Conservation (phyloP, 1,284 basidiomycete genomes). For the Takashimella koratensis region DNA sequence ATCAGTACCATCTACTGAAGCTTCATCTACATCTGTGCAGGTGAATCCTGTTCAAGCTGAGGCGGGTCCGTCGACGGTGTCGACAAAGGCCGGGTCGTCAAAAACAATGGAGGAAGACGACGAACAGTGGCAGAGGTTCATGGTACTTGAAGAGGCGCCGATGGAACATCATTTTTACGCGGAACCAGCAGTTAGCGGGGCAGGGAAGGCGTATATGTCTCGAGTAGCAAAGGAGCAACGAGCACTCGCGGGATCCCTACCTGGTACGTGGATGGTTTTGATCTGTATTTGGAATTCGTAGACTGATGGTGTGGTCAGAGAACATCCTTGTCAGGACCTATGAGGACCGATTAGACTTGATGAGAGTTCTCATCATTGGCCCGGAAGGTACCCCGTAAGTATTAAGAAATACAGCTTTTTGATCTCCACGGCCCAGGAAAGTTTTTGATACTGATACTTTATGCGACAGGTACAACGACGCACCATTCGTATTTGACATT, state of each 20-base stretch:
- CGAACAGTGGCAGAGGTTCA: slow-evolving; percentile 67
- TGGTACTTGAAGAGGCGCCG: slow-evolving; percentile 68
- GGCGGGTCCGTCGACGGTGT: background rate
- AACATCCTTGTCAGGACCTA: slow-evolving; percentile 55
- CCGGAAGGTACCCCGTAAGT: slow-evolving; percentile 77
- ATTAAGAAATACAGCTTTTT: background rate
- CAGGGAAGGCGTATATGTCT: slow-evolving; percentile 67
- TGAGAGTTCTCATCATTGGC: slow-evolving; percentile 85
- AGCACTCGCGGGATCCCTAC: slow-evolving; percentile 70
- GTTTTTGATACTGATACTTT: no score
- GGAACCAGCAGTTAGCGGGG: slow-evolving; percentile 54
- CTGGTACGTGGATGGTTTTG: slow-evolving; percentile 56
- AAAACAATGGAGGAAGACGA: slow-evolving; percentile 12
- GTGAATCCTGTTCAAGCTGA: background rate
- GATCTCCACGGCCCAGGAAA: background rate
- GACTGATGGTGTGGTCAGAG: slow-evolving; percentile 42
- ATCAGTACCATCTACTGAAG: background rate
- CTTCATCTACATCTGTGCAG: background rate
- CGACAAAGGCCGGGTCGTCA: slow-evolving; percentile 10
- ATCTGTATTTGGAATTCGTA: slow-evolving; percentile 7
- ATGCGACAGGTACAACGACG: slow-evolving; percentile 75
- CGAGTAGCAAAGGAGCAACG: slow-evolving; percentile 79
- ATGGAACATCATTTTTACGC: slow-evolving; percentile 71
- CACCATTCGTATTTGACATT: slow-evolving; percentile 93
- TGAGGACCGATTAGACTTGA: slow-evolving; percentile 74